phyloP scores from a whole-genome alignment of 257 asterid species.

The Jacaranda copaia region DNA sequence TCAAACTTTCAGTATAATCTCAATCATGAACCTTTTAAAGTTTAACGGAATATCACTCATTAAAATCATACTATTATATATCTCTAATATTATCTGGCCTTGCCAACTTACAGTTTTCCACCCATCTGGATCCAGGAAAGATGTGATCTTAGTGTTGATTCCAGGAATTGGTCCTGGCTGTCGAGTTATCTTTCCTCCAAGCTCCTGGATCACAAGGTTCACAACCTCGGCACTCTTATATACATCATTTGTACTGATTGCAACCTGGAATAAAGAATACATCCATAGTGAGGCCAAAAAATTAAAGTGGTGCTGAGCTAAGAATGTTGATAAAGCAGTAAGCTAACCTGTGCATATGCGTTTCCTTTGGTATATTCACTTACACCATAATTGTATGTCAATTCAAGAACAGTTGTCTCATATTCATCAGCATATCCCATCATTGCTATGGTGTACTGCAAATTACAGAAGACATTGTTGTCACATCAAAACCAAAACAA shows the following conservation, averaged over 20 bases:
- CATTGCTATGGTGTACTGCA: slow-evolving; percentile 93
- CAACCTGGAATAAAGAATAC: slow-evolving; percentile 55
- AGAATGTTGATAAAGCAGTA: slow-evolving; percentile 17
- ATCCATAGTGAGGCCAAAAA: slow-evolving; percentile 19
- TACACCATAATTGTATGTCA: slow-evolving; percentile 96
- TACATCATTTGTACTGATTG: slow-evolving; percentile 85
- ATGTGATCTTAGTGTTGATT: slow-evolving; percentile 84
- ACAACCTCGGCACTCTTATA: slow-evolving; percentile 93
- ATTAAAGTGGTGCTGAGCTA: background rate
- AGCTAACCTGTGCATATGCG: slow-evolving; percentile 94
- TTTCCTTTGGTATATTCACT: slow-evolving; percentile 95
- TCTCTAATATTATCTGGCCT: background rate
- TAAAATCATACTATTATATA: background rate
- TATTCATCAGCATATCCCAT: slow-evolving; percentile 92
- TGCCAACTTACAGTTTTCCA: slow-evolving; percentile 89
- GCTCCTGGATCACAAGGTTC: slow-evolving; percentile 77
- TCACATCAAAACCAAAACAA: slow-evolving; percentile 18
- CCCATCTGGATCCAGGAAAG: slow-evolving; percentile 97
- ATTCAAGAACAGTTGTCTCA: slow-evolving; percentile 83
- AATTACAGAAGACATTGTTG: background rate
- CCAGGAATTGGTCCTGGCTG: slow-evolving; percentile 94
- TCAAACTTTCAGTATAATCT: background rate
- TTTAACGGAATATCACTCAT: background rate
- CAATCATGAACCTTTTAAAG: background rate
- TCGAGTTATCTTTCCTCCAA: slow-evolving; percentile 94